A percentile compares a stretch with the other conserved stretches of the same genome.
Conservation (phyloP, 2,329 filamentous ascomycete species). For the Talaromyces sp. region DNA sequence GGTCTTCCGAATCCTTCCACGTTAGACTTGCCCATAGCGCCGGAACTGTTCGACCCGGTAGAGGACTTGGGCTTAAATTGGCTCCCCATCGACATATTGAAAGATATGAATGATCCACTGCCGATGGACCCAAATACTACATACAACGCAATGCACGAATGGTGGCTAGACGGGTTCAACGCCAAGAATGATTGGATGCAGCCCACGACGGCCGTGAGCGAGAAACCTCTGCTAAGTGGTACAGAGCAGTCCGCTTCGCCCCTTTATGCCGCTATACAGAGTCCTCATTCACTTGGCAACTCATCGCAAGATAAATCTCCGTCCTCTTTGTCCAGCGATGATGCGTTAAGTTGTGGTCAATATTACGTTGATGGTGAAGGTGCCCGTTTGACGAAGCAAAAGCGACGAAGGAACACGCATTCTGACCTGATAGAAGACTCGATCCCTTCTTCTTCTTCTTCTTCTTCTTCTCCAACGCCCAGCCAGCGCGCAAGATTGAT, state of each 20-base stretch:
- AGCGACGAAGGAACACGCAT: slow-evolving; percentile 23
- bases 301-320: slow-evolving; percentile 25
- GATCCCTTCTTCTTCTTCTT: slow-evolving; percentile 15
- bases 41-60: slow-evolving; percentile 27
- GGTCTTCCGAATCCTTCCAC: slow-evolving; percentile 23
- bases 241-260: slow-evolving; percentile 22
- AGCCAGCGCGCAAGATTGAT: background rate
- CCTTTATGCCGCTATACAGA: slow-evolving; percentile 22
- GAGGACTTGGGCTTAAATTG: slow-evolving; percentile 36
- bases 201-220: slow-evolving; percentile 23
- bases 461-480: slow-evolving; percentile 13
- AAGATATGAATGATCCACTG: slow-evolving; percentile 21
- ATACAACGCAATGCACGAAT: slow-evolving; percentile 23
- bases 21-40: slow-evolving; percentile 25
- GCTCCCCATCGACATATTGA: slow-evolving; percentile 33
- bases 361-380: slow-evolving; percentile 29
- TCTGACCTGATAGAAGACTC: slow-evolving; percentile 15
- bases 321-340: slow-evolving; percentile 22
- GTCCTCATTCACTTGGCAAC: slow-evolving; percentile 23
- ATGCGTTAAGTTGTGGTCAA: slow-evolving; percentile 26
- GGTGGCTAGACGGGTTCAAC: slow-evolving; percentile 22
- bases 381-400: slow-evolving; percentile 27
- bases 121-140: slow-evolving; percentile 17
- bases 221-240: slow-evolving; percentile 21
- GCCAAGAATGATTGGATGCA: slow-evolving; percentile 29